These are phyloP conservation scores for Strobilomyces echinocephalus DNA, from an alignment of 768 basidiomycete species.

Conservation along the genomic window DNA sequence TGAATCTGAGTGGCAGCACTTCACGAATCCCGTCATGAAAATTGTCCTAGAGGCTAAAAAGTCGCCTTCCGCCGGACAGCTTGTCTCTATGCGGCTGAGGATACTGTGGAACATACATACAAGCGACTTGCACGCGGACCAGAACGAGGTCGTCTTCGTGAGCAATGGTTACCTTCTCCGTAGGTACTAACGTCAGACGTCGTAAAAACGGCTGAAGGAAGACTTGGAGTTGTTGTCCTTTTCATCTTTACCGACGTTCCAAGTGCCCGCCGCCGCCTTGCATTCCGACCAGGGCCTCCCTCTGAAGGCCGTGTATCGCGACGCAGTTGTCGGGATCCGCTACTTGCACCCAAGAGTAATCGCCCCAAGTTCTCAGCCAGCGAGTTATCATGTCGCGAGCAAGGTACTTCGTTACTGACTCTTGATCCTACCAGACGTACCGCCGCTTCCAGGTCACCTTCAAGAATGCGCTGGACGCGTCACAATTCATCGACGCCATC, in stretches of 20 bases:
- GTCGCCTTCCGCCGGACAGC: conserved; percentile 40
- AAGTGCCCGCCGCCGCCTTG: conserved; percentile 20
- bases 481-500: conserved; percentile 58
- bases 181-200: background rate
- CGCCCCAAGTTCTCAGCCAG: conserved; percentile 28
- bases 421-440: conserved; percentile 44
- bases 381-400: conserved; percentile 13
- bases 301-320: conserved; percentile 78
- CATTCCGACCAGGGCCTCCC: conserved; percentile 53
- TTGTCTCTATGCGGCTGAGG: conserved; percentile 61
- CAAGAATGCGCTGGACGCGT: conserved; percentile 40
- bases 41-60: conserved; percentile 60
- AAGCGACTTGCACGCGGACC: conserved; percentile 36
- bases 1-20: conserved; percentile 71
- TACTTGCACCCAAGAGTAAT: conserved; percentile 52
- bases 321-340: conserved; percentile 67
- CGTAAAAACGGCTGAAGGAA: conserved; percentile 45
- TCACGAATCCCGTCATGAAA: conserved; percentile 61
- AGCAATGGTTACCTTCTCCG: conserved; percentile 22
- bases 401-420: conserved; percentile 3
- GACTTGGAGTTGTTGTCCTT: conserved; percentile 71
- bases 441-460: conserved; percentile 78
- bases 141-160: conserved; percentile 64
- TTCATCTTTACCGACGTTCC: conserved; percentile 41
- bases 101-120: conserved; percentile 58